These are phyloP conservation scores for Circinella umbellata DNA, from an alignment of 371 early-diverging fungal species.

Conservation along the genomic window DNA sequence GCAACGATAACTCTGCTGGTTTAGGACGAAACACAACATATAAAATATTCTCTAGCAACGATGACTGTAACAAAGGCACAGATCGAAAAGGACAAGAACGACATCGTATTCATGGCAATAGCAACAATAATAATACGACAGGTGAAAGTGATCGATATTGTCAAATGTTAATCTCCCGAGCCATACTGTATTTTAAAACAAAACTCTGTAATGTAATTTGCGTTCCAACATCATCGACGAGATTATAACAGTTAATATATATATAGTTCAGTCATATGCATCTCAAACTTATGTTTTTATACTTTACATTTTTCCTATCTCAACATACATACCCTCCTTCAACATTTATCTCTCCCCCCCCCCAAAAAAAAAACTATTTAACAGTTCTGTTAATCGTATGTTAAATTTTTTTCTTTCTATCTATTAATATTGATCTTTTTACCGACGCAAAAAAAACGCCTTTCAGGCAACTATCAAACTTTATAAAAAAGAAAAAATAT, in stretches of 20 bases:
- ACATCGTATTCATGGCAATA: background rate
- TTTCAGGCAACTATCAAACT: no score
- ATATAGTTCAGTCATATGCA: no score
- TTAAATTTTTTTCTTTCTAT: no score
- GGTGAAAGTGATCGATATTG: background rate
- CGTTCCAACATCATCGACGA: background rate
- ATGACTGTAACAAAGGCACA: background rate
- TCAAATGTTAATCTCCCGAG: background rate
- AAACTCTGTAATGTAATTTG: background rate
- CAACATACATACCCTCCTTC: no score
- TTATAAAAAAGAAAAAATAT: no score
- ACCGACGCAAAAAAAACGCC: no score
- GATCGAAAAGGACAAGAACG: background rate
- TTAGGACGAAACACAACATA: background rate
- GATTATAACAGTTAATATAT: background rate
- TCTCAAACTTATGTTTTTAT: no score
- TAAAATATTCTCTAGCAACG: background rate
- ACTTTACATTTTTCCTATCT: no score
- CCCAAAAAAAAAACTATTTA: no score
- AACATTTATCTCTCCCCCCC: no score
- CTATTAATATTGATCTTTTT: no score
- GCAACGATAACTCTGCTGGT: background rate
- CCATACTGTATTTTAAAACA: background rate
- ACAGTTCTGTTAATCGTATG: no score
- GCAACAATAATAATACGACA: background rate